Conservation (phyloP, 2,329 filamentous ascomycete species). For the Acrocalymma vagum region DNA sequence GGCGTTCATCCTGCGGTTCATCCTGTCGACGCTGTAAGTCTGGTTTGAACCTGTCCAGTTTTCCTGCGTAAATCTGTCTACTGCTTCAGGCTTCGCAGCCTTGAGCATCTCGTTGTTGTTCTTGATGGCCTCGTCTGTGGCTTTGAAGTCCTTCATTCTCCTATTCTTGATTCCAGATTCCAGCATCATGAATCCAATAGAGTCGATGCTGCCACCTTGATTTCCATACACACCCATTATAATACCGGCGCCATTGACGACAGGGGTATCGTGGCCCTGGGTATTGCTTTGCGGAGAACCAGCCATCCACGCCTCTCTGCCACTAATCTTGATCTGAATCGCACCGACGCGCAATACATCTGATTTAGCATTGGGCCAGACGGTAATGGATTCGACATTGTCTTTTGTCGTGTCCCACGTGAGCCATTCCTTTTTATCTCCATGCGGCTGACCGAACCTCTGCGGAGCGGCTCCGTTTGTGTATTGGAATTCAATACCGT, state of each 20-base stretch:
- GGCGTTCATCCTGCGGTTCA: slow-evolving; percentile 1
- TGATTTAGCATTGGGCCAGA: slow-evolving; percentile 8
- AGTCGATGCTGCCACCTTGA: slow-evolving; percentile 8
- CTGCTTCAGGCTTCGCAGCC: slow-evolving; percentile 4
- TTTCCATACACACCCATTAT: slow-evolving; percentile 9
- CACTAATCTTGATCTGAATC: slow-evolving; percentile 8
- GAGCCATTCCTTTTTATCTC: slow-evolving; percentile 6
- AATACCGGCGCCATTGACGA: slow-evolving; percentile 8
- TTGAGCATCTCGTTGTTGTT: slow-evolving; percentile 5
- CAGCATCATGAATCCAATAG: slow-evolving; percentile 5
- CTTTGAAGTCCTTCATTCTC: slow-evolving; percentile 3
- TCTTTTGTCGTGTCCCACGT: slow-evolving; percentile 6
- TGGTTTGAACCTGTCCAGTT: slow-evolving; percentile 8
- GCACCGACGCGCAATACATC: slow-evolving; percentile 7
- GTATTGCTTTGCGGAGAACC: slow-evolving; percentile 1
- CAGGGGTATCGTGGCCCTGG: slow-evolving; percentile 8
- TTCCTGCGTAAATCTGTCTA: slow-evolving; percentile 7
- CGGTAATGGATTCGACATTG: slow-evolving; percentile 6
- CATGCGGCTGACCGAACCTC: slow-evolving; percentile 1
- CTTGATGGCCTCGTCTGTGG: slow-evolving; percentile 3
- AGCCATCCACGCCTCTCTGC: slow-evolving; percentile 4
- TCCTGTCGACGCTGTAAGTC: slow-evolving; percentile 2
- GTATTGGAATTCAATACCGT: slow-evolving; percentile 9
- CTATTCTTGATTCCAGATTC: slow-evolving; percentile 9
- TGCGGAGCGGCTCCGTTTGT: slow-evolving; percentile 7